A percentile compares a stretch with the other conserved stretches of the same genome.
Conservation (phyloP, 257 asterid genomes). For the Prunella vulgaris region DNA sequence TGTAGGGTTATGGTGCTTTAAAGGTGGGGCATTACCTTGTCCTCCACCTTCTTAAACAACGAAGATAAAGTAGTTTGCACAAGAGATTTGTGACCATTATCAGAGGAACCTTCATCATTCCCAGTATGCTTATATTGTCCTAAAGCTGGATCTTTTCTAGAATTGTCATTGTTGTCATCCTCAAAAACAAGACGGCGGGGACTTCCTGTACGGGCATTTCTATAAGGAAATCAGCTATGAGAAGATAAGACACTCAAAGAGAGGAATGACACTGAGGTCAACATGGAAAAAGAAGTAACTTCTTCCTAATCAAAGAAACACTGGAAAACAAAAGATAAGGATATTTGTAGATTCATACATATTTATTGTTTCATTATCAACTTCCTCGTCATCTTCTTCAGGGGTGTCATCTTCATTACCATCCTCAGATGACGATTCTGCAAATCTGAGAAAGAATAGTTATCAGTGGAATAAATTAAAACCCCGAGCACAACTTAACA, state of each 20-base stretch:
- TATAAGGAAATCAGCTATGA: slow-evolving; percentile 39
- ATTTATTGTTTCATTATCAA: slow-evolving; percentile 23
- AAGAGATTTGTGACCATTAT: slow-evolving; percentile 40
- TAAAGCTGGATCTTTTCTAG: slow-evolving; percentile 30
- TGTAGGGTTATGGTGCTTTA: background rate
- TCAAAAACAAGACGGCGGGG: slow-evolving; percentile 33
- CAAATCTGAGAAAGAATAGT: slow-evolving; percentile 48
- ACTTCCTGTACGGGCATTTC: slow-evolving; percentile 35
- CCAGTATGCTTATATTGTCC: slow-evolving; percentile 31
- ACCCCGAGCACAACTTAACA: slow-evolving; percentile 10
- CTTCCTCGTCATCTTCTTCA: slow-evolving; percentile 43
- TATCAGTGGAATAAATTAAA: slow-evolving; percentile 11
- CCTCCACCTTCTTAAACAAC: slow-evolving; percentile 76
- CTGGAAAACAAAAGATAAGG: slow-evolving; percentile 24
- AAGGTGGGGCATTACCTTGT: slow-evolving; percentile 45
- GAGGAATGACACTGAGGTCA: background rate
- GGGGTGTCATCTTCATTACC: slow-evolving; percentile 38
- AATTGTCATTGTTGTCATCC: slow-evolving; percentile 33
- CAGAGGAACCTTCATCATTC: slow-evolving; percentile 36
- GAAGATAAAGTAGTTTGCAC: slow-evolving; percentile 74
- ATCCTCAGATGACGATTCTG: slow-evolving; percentile 64
- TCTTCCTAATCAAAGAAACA: slow-evolving; percentile 3
- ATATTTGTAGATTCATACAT: slow-evolving; percentile 27
- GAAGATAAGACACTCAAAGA: slow-evolving; percentile 15
- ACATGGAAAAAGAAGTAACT: slow-evolving; percentile 3